Evolutionary conservation across 352 stramenopile genomes (phyloP), one percentile per base, ranked within the genome.

Genomic region (Globisporangium nunn): DNA sequence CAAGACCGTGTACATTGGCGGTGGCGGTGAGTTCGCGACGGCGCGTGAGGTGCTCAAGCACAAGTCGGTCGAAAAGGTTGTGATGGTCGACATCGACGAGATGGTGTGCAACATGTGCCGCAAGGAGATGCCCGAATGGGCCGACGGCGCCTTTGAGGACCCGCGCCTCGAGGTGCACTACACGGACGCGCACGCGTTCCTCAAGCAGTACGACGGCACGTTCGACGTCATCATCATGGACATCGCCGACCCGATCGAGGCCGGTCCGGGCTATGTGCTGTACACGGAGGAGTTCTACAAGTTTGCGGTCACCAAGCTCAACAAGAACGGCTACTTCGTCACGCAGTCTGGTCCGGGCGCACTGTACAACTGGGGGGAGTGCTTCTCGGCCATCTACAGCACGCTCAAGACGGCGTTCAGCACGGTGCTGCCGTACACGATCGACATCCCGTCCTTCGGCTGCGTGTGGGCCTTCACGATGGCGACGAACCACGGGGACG

Each of bases 161-260:
- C 81, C 89, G 10, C 87, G 93, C 52, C 72, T 98, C 17, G 81
- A 98, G 45, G 74, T 98, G 58, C 85, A 96, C 66, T 83, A 96
- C 62, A 93, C 86, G 28, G 91, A 98, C 74, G 91, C 91, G 4
- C 83, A 96, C 59, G 74, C 80, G 44, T 97, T 96, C 62, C 73
- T 97, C 48, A 88, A 91, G 66, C 59, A 87, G 63, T 87, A 91
- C 66, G 76, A 85, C 33, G 75, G 74, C 63, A 85, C 71, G 37
- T 88, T 92, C 59, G 95, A 99, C 66, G 88, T 98, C 14, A 96
- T 98, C 59, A 96, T 98, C 72, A 97, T 98, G 85, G 95, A 98
- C 69, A 98, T 98, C 59, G 88, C 85, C 30, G 88, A 97, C 71
- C 87, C 88, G 45, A 96, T 97, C 55, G 92, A 98, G 69, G 93